These are phyloP conservation scores for Chrysopogon serrulatus DNA, from an alignment of 176 grass and related monocot species.

Conservation along the genomic window DNA sequence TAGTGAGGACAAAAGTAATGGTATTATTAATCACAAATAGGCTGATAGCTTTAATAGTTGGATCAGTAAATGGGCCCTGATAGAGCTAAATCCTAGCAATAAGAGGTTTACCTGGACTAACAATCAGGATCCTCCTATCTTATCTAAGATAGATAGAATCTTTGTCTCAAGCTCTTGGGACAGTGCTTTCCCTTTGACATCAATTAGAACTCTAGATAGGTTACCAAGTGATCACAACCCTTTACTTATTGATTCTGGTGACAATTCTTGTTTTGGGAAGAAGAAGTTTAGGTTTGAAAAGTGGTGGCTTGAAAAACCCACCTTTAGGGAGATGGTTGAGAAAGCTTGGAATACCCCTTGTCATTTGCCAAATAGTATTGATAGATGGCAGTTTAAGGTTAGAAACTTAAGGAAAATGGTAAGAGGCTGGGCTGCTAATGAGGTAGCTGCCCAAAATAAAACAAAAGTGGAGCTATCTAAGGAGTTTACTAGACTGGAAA, in stretches of 20 bases:
- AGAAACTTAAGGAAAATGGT: neutral
- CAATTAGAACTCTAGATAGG: neutral
- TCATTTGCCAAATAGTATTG: neutral
- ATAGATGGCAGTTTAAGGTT: neutral
- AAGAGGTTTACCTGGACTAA: too few species aligned
- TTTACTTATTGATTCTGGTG: neutral
- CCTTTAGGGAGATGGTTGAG: neutral
- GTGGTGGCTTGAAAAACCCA: neutral
- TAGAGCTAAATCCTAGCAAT: too few species aligned
- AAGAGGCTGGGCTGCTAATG: neutral
- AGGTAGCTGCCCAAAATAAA: too few species aligned
- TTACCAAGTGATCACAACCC: neutral
- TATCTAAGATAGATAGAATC: neutral
- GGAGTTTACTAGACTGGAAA: too few species aligned
- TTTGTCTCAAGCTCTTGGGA: neutral
- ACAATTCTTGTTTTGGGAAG: neutral
- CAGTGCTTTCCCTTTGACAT: neutral
- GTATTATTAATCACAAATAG: neutral
- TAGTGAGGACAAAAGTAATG: neutral
- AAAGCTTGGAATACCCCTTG: neutral
- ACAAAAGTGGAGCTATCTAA: too few species aligned
- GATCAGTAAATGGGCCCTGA: too few species aligned
- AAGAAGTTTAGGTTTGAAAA: neutral
- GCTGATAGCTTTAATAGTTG: too few species aligned
- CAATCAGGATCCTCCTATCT: neutral